Conservation (phyloP, 345 rosid genomes). For the Laguncularia racemosa region DNA sequence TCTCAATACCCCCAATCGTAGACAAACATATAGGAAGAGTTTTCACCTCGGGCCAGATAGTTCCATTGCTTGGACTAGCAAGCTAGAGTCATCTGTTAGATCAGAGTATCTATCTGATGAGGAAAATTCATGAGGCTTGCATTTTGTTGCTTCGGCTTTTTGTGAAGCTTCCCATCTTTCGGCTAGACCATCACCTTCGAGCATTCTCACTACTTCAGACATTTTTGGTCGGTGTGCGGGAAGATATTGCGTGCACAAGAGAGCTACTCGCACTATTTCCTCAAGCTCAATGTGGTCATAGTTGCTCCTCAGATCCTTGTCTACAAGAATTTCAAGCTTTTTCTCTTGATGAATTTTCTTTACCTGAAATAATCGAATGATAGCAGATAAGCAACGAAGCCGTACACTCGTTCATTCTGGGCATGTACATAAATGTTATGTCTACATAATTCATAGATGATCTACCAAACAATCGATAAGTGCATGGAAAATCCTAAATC, state of each 20-base stretch:
- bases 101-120: slow-evolving; percentile 91
- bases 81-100: slow-evolving; percentile 89
- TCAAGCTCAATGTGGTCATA: slow-evolving; percentile 90
- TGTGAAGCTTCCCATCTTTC: slow-evolving; percentile 99
- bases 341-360: slow-evolving; percentile 89
- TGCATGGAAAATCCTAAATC: too few species aligned
- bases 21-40: too few species aligned
- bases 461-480: too few species aligned
- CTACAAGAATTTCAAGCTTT: slow-evolving; percentile 79
- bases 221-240: slow-evolving; percentile 90
- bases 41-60: slow-evolving; percentile 94
- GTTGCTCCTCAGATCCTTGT: slow-evolving; percentile 71
- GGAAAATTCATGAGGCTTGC: slow-evolving; percentile 66
- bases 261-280: slow-evolving; percentile 89
- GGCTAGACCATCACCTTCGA: slow-evolving; percentile 95
- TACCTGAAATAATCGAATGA: slow-evolving; percentile 30
- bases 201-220: slow-evolving; percentile 97
- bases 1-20: too few species aligned
- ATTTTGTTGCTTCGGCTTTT: slow-evolving; percentile 49
- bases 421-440: too few species aligned
- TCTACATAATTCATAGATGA: too few species aligned
- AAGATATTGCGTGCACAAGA: slow-evolving; percentile 80
- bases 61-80: slow-evolving; percentile 96
- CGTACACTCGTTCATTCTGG: too few species aligned
- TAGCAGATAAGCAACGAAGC: too few species aligned